phyloP scores from a whole-genome alignment of 2,329 filamentous ascomycete species.

The Exophiala xenobiotica region DNA sequence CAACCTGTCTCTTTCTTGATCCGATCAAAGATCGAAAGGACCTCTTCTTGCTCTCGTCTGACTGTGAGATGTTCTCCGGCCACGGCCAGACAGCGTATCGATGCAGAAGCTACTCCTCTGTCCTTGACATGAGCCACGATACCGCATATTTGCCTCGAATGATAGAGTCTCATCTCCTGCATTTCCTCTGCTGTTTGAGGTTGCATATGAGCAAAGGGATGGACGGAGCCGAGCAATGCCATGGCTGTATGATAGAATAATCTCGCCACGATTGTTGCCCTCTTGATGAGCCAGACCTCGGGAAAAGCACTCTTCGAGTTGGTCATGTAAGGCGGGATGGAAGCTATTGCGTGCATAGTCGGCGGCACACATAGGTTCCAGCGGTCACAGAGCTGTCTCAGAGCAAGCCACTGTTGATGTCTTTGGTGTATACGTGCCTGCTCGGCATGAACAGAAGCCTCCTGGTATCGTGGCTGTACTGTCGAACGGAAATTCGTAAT shows the following conservation, averaged over 20 bases:
- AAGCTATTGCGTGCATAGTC: constrained; percentile 84
- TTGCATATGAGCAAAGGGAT: constrained; percentile 61
- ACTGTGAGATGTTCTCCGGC: constrained; percentile 71
- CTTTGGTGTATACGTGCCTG: constrained; percentile 64
- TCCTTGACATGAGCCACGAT: constrained; percentile 85
- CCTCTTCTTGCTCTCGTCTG: constrained; percentile 74
- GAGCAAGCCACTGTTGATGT: constrained; percentile 71
- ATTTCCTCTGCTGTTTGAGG: constrained; percentile 64
- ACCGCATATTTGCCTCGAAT: constrained; percentile 83
- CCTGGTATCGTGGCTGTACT: constrained; percentile 58
- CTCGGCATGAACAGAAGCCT: constrained; percentile 56
- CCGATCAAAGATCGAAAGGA: constrained; percentile 70
- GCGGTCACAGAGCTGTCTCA: constrained; percentile 78
- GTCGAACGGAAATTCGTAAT: constrained; percentile 80
- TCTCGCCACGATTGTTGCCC: constrained; percentile 74
- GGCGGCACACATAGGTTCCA: constrained; percentile 79
- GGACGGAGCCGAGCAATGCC: constrained; percentile 74
- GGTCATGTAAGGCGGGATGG: constrained; percentile 67
- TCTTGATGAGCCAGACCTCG: constrained; percentile 85
- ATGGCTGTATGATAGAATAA: constrained; percentile 88
- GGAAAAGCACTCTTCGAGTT: constrained; percentile 74
- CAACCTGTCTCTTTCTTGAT: constrained; percentile 77
- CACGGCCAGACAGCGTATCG: constrained; percentile 74
- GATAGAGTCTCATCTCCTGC: constrained; percentile 66
- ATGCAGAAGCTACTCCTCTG: constrained; percentile 72